These are phyloP conservation scores for Scalesia atractyloides DNA, from an alignment of 129 eudicot species.

Conservation along the genomic window DNA sequence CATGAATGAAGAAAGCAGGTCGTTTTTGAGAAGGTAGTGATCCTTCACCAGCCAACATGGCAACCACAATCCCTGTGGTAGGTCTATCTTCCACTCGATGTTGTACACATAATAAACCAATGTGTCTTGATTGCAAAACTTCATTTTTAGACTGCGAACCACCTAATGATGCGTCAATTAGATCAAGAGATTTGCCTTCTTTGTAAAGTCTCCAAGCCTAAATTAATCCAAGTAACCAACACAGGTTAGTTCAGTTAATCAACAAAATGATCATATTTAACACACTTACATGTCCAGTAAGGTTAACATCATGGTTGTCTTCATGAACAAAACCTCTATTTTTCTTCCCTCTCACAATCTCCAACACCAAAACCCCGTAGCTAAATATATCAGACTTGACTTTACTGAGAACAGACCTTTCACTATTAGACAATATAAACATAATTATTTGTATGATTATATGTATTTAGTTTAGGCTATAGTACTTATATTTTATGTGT, in stretches of 20 bases:
- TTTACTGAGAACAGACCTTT: constrained; percentile 23
- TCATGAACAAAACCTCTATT: constrained; percentile 36
- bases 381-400: constrained; percentile 39
- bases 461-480: too few species aligned
- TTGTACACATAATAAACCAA: constrained; percentile 47
- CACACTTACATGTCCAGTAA: constrained; percentile 42
- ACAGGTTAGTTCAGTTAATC: too few species aligned
- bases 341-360: constrained; percentile 37
- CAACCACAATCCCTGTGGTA: constrained; percentile 30
- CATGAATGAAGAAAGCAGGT: too few species aligned
- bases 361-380: constrained; percentile 38
- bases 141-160: background rate
- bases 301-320: constrained; percentile 24
- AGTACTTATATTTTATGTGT: too few species aligned
- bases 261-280: too few species aligned
- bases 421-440: too few species aligned
- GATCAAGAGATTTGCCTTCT: constrained; percentile 39
- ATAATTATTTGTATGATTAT: too few species aligned
- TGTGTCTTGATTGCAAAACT: constrained; percentile 35
- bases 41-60: constrained; percentile 45
- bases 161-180: constrained; percentile 16
- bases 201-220: constrained; percentile 50
- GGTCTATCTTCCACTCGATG: constrained; percentile 50
- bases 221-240: background rate
- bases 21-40: too few species aligned